Evolutionary conservation across 768 basidiomycete genomes (phyloP), one percentile per base, ranked within the genome.

Genomic region (Exidia glandulosa): DNA sequence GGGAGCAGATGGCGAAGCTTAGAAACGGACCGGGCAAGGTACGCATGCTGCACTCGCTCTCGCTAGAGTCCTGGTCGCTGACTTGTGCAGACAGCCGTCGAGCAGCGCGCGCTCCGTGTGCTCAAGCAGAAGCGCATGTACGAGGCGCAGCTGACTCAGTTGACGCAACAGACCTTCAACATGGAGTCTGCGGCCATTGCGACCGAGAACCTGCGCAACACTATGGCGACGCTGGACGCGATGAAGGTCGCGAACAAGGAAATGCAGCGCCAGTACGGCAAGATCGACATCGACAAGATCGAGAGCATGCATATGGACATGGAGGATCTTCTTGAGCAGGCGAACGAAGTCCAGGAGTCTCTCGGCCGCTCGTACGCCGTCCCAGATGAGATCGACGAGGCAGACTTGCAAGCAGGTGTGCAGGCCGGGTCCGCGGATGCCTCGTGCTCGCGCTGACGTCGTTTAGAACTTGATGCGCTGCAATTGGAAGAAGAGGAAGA

Each of bases 261-360:
- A 72, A 81, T 99, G 74, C 84, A 84, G 76, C 93, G 88, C 71
- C 94, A 97, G 74, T 99, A 98, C 69, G 94, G 94, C 27, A 96
- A 94, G 77, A 85, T 98, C 63, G 86, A 99, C 68, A 84, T 99
- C 65, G 92, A 95, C 79, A 94, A 96, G 82, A 97, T 99, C 66
- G 96, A 98, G 94, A 86, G 78, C 66, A 91, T 97, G 68, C 95
- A 99, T 70, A 92, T 88, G 70, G 95, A 99, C 61, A 97, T 99
- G 94, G 94, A 96, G 68, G 96, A 98, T 60, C 71, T 98, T 63
- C 75, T 99, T 61, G 96, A 98, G 68, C 93, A 96, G 70, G 50
- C 94, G 10, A 98, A 97, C 67, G 96, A 99, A 71, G 92, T 99
- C 61, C 95, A 98, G 68, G 96, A 98, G 71, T 84, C 88, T 25